A percentile compares a stretch with the other conserved stretches of the same genome.
These are phyloP conservation scores for Phytopythium vexans DNA, from an alignment of 352 stramenopile species.

Conservation along the genomic window DNA sequence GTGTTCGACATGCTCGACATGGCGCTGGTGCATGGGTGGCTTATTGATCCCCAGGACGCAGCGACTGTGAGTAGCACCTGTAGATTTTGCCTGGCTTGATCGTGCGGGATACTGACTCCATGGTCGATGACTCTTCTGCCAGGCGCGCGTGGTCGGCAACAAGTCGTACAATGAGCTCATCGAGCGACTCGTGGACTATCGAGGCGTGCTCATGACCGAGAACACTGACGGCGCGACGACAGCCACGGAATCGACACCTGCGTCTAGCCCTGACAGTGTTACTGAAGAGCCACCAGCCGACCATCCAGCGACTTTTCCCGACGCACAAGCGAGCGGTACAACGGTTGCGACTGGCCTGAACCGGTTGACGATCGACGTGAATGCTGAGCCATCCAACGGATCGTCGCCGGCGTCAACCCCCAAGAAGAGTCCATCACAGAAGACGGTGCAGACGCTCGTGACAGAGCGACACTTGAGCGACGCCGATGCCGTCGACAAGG, in stretches of 20 bases:
- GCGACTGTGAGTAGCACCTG: constrained; percentile 40
- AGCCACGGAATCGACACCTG: neutral
- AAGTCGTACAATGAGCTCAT: constrained; percentile 98
- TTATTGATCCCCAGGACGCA: constrained; percentile 92
- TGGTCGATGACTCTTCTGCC: constrained; percentile 1
- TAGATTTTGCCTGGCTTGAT: neutral
- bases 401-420: constrained; percentile 16
- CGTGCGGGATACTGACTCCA: constrained; percentile 1
- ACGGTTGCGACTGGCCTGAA: constrained; percentile 19
- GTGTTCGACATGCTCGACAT: constrained; percentile 97
- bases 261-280: too few species aligned
- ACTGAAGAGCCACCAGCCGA: constrained; percentile 6
- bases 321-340: constrained; percentile 7
- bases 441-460: constrained; percentile 72
- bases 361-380: constrained; percentile 43
- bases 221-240: constrained; percentile 16
- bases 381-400: constrained; percentile 4
- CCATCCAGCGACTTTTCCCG: neutral
- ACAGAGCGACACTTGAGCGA: constrained; percentile 76
- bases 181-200: constrained; percentile 91
- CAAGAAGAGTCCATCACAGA: constrained; percentile 62
- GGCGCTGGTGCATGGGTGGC: constrained; percentile 96
- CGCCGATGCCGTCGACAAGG: constrained; percentile 52
- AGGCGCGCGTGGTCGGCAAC: constrained; percentile 76
- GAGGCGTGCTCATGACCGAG: constrained; percentile 65